A percentile compares a stretch with the other conserved stretches of the same genome.
Conservation (phyloP, 1,139 yeast genomes). For the Hyphopichia pseudoburtonii region DNA sequence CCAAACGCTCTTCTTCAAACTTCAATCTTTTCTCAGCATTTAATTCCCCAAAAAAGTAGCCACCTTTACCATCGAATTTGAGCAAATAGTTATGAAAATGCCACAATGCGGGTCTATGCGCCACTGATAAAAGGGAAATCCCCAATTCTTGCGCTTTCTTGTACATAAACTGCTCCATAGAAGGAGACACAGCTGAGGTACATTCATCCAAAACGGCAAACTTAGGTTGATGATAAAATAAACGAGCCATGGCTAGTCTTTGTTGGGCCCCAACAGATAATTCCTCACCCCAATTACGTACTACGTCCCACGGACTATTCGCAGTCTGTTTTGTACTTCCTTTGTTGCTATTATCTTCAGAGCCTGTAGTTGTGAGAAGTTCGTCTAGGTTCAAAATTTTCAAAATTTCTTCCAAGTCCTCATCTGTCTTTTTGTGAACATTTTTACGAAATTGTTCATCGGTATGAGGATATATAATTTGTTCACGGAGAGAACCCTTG, state of each 20-base stretch:
- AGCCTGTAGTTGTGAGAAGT: conserved; percentile 26
- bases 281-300: conserved; percentile 86
- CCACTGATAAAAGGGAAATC: conserved; percentile 83
- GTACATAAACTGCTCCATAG: conserved; percentile 89
- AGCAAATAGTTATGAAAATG: conserved; percentile 81
- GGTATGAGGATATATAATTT: conserved; percentile 83
- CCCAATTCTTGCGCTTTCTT: conserved; percentile 77
- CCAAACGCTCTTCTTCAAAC: conserved; percentile 70
- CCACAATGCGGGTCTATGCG: conserved; percentile 92
- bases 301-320: conserved; percentile 68
- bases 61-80: conserved; percentile 84
- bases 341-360: conserved; percentile 26
- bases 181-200: conserved; percentile 90
- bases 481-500: conserved; percentile 74
- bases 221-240: conserved; percentile 86
- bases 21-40: conserved; percentile 68
- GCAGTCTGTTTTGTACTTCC: no score
- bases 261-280: conserved; percentile 92
- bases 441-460: conserved; percentile 54
- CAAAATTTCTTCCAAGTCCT: conserved; percentile 62
- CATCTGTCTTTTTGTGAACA: conserved; percentile 50
- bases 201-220: conserved; percentile 96
- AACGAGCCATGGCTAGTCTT: conserved; percentile 88
- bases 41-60: conserved; percentile 65
- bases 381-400: conserved; percentile 59